A percentile compares a stretch with the other conserved stretches of the same genome.
These are phyloP conservation scores for Pseudogymnoascus sp. DNA, from an alignment of 2,329 filamentous ascomycete species.

Conservation along the genomic window DNA sequence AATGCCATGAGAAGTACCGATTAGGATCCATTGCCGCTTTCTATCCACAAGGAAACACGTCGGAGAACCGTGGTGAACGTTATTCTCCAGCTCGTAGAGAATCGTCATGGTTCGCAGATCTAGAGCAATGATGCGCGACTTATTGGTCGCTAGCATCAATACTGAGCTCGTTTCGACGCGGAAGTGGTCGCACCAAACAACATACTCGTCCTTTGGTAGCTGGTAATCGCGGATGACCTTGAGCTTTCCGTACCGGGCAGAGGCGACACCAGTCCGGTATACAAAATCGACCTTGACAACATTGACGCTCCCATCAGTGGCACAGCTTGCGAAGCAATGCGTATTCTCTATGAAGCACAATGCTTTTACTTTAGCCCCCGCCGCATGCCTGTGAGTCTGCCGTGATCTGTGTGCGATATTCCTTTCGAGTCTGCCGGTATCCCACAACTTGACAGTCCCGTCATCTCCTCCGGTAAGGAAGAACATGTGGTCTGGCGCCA, in stretches of 20 bases:
- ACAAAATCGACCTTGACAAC: conserved; percentile 66
- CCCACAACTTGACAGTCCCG: conserved; percentile 87
- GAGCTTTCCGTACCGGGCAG: conserved; percentile 68
- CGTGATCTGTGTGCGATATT: conserved; percentile 84
- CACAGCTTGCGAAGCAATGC: conserved; percentile 86
- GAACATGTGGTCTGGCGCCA: conserved; percentile 86
- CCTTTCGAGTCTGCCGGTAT: conserved; percentile 79
- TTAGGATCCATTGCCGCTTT: conserved; percentile 79
- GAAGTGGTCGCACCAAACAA: conserved; percentile 88
- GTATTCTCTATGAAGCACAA: conserved; percentile 90
- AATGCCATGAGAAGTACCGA: conserved; percentile 89
- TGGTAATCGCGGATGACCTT: conserved; percentile 72
- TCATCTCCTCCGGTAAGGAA: conserved; percentile 93
- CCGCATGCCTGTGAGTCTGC: conserved; percentile 71
- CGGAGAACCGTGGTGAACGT: conserved; percentile 82
- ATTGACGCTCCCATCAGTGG: conserved; percentile 82
- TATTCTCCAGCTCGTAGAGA: conserved; percentile 75
- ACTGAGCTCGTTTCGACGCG: conserved; percentile 75
- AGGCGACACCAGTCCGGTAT: conserved; percentile 47
- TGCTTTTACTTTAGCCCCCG: conserved; percentile 66
- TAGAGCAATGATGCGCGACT: conserved; percentile 73
- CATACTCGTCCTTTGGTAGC: conserved; percentile 65
- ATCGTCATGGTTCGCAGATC: conserved; percentile 82
- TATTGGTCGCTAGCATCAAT: conserved; percentile 78
- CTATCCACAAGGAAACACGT: conserved; percentile 87